Percentiles rank a stretch among this genome's conserved stretches.
phyloP scores from a whole-genome alignment of 1,139 yeast species.

The Diutina mesorugosa region DNA sequence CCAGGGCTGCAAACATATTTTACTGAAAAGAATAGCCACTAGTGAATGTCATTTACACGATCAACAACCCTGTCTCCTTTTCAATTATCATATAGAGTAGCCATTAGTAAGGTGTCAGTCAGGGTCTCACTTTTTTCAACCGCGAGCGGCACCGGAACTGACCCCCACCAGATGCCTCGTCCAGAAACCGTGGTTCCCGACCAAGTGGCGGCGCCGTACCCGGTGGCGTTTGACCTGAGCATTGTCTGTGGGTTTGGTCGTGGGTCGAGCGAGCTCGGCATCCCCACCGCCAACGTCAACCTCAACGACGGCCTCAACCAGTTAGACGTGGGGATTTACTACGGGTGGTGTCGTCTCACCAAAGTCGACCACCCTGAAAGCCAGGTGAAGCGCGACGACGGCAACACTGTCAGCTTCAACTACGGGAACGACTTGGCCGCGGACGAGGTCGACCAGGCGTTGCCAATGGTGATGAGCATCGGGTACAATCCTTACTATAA shows the following conservation, averaged over 20 bases:
- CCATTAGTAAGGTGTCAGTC: not conserved
- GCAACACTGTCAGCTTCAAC: constrained; percentile 36
- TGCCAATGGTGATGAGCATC: constrained; percentile 89
- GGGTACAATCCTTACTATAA: constrained; percentile 94
- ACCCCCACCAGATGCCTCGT: not conserved
- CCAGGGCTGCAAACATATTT: no score
- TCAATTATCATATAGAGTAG: not conserved
- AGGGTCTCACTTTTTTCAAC: not conserved
- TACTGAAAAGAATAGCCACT: no score
- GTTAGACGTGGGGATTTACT: constrained; percentile 78
- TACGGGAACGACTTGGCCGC: constrained; percentile 40
- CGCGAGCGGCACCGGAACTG: no score
- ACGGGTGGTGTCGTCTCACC: constrained; percentile 56
- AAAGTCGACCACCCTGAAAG: constrained; percentile 10
- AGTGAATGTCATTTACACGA: no score
- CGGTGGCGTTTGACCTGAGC: constrained; percentile 37
- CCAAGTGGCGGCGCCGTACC: constrained; percentile 47
- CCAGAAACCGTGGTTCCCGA: constrained; percentile 21
- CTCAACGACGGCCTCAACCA: constrained; percentile 34
- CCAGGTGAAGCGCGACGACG: constrained; percentile 24
- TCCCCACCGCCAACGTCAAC: constrained; percentile 90
- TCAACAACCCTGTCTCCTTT: no score
- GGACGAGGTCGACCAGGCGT: constrained; percentile 25
- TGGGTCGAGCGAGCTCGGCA: constrained; percentile 86
- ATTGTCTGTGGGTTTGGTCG: constrained; percentile 89